Evolutionary conservation across 495 filamentous ascomycete genomes (phyloP).

Genomic region (Xylaria intraflava): DNA sequence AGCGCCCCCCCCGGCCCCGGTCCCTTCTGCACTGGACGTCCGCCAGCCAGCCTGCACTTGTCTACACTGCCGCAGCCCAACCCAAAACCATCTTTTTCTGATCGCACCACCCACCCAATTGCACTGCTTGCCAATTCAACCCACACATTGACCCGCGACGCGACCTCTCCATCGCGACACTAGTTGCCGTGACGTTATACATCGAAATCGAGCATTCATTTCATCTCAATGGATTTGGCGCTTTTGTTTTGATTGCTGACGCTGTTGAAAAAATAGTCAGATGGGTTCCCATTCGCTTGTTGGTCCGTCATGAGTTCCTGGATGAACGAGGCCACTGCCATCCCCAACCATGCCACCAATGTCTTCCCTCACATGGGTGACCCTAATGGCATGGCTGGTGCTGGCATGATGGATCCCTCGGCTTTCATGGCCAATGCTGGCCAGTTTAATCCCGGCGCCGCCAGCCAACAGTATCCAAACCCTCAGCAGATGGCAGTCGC

Average conservation of each 20-base stretch:
- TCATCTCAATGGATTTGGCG: constrained; percentile 27
- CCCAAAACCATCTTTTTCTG: constrained; percentile 24
- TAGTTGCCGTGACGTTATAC: constrained; percentile 37
- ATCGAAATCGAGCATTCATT: constrained; percentile 26
- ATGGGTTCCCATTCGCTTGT: constrained; percentile 37
- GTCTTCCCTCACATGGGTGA: constrained; percentile 60
- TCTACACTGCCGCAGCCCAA: constrained; percentile 24
- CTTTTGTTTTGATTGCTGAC: constrained; percentile 42
- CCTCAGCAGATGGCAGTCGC: constrained; percentile 58
- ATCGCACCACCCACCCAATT: constrained; percentile 23
- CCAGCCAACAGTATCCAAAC: constrained; percentile 44
- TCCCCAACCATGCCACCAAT: constrained; percentile 71
- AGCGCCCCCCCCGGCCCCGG: neutral
- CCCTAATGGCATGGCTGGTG: constrained; percentile 40
- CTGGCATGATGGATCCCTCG: constrained; percentile 49
- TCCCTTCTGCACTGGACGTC: constrained; percentile 1
- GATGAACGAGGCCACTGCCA: constrained; percentile 69
- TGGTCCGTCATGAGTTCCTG: constrained; percentile 68
- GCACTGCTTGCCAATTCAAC: constrained; percentile 14
- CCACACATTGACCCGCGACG: constrained; percentile 38
- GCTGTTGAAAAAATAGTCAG: constrained; percentile 36
- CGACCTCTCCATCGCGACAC: constrained; percentile 49
- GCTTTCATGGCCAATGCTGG: constrained; percentile 46
- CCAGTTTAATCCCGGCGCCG: constrained; percentile 44
- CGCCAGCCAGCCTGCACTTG: constrained; percentile 1